phyloP scores from a whole-genome alignment of 192 early-diverging fungal genomes.

The Coemansia sp. region DNA sequence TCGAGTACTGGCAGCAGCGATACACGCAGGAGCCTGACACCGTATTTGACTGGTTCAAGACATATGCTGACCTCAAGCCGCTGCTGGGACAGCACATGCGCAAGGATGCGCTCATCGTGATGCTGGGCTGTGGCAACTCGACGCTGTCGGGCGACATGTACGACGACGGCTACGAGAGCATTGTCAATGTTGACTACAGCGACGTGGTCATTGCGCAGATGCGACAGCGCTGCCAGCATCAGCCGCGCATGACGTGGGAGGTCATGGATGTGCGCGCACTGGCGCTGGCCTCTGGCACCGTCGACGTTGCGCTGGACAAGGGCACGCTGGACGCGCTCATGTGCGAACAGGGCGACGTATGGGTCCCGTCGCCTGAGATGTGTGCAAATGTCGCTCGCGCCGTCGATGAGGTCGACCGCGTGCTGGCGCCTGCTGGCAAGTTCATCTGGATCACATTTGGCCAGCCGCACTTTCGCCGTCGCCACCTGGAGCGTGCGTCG shows the following conservation, averaged over 20 bases:
- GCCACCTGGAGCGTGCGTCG: constrained; percentile 66
- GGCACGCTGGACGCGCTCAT: constrained; percentile 91
- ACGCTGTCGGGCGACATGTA: constrained; percentile 79
- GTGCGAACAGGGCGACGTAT: constrained; percentile 81
- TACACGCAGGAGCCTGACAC: constrained; percentile 53
- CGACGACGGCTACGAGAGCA: constrained; percentile 68
- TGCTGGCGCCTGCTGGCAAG: constrained; percentile 69
- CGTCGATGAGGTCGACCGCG: constrained; percentile 75
- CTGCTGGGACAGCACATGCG: constrained; percentile 58
- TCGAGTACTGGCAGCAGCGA: constrained; percentile 77
- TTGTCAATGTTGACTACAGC: constrained; percentile 81
- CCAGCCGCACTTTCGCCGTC: constrained; percentile 83
- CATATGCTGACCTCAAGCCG: constrained; percentile 68
- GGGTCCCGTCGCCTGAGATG: constrained; percentile 78
- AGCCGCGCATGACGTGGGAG: constrained; percentile 51
- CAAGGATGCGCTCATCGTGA: constrained; percentile 65
- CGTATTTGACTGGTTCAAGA: constrained; percentile 91
- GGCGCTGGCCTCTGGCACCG: constrained; percentile 59
- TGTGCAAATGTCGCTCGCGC: constrained; percentile 64
- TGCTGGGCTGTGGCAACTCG: constrained; percentile 88
- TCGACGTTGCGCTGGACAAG: constrained; percentile 85
- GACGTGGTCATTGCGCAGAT: constrained; percentile 76
- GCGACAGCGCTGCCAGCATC: constrained; percentile 46
- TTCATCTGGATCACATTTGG: constrained; percentile 92
- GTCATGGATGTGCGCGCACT: constrained; percentile 80